Percentiles rank a stretch among this genome's conserved stretches.
phyloP scores from a whole-genome alignment of 2,329 filamentous ascomycete genomes.

The Ustulina deusta region DNA sequence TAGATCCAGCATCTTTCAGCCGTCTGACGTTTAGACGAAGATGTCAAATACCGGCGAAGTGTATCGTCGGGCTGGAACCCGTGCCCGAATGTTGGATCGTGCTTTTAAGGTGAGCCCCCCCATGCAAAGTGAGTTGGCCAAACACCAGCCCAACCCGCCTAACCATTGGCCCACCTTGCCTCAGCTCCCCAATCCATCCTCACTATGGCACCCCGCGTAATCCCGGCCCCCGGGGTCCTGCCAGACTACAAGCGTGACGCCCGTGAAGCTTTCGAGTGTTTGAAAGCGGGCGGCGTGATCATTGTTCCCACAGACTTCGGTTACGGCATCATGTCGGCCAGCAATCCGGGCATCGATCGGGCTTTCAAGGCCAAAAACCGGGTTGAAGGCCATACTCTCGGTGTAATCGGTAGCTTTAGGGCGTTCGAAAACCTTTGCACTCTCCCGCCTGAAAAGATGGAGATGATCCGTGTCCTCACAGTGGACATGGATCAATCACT shows the following conservation, averaged over 20 bases:
- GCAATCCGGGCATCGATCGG: slow-evolving; percentile 33
- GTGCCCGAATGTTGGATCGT: slow-evolving; percentile 19
- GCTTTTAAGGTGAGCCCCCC: slow-evolving; percentile 12
- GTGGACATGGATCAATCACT: slow-evolving; percentile 28
- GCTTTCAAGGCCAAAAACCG: slow-evolving; percentile 35
- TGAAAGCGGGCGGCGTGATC: slow-evolving; percentile 34
- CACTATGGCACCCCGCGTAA: slow-evolving; percentile 35
- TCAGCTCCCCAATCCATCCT: slow-evolving; percentile 4
- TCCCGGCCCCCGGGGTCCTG: slow-evolving; percentile 28
- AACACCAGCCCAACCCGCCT: slow-evolving; percentile 5
- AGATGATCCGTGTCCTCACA: slow-evolving; percentile 34
- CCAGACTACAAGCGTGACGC: slow-evolving; percentile 34
- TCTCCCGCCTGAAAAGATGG: slow-evolving; percentile 28
- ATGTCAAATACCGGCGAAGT: slow-evolving; percentile 12
- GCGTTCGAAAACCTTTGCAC: slow-evolving; percentile 22
- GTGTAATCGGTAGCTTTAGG: slow-evolving; percentile 32
- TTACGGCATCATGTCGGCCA: slow-evolving; percentile 34
- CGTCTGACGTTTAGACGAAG: background rate
- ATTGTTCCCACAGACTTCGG: slow-evolving; percentile 34
- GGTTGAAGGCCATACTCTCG: slow-evolving; percentile 31
- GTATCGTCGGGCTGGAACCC: slow-evolving; percentile 19
- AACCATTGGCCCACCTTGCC: slow-evolving; percentile 2
- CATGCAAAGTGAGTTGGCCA: background rate
- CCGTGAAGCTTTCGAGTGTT: slow-evolving; percentile 31
- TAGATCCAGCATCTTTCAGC: slow-evolving; percentile 1